phyloP scores from a whole-genome alignment of 495 filamentous ascomycete genomes.

The Darksidea phi region DNA sequence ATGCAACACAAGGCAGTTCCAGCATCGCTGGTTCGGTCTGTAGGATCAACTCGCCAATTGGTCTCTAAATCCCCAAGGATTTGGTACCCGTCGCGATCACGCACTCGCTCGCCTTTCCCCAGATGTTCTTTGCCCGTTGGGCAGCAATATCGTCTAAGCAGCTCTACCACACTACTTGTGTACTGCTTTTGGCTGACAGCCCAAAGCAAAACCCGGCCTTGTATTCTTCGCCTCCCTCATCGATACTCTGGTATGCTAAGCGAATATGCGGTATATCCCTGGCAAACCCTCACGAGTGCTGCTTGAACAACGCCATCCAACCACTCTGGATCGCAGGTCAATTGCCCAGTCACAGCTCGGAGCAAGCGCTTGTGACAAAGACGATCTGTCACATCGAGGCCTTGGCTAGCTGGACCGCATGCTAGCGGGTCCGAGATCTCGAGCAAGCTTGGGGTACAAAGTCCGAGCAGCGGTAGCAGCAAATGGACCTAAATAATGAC shows the following conservation, averaged over 20 bases:
- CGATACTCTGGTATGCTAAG: constrained; percentile 51
- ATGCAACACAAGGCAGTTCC: constrained; percentile 31
- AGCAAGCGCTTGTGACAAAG: constrained; percentile 48
- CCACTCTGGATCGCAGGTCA: constrained; percentile 52
- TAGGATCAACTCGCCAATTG: constrained; percentile 50
- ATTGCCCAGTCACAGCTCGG: constrained; percentile 48
- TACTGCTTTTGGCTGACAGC: constrained; percentile 47
- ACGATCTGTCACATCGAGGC: constrained; percentile 48
- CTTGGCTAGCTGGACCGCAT: constrained; percentile 50
- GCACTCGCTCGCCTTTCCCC: constrained; percentile 45
- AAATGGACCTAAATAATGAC: too few relatives aligned
- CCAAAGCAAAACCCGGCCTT: constrained; percentile 42
- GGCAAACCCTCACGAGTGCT: constrained; percentile 50
- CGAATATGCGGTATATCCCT: constrained; percentile 52
- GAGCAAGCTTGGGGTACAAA: constrained; percentile 50
- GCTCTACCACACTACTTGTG: constrained; percentile 50
- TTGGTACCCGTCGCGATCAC: constrained; percentile 45
- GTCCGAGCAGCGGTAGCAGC: constrained; percentile 11
- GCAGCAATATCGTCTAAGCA: constrained; percentile 54
- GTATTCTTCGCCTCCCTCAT: constrained; percentile 25
- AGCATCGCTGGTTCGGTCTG: constrained; percentile 43
- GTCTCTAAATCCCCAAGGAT: constrained; percentile 45
- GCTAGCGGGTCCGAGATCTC: constrained; percentile 51
- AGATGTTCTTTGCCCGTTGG: constrained; percentile 49
- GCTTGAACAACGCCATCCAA: constrained; percentile 52